Evolutionary conservation across 345 rosid species (phyloP), one percentile per base, ranked within the genome.

Genomic region (Raphanus raphanistrum): DNA sequence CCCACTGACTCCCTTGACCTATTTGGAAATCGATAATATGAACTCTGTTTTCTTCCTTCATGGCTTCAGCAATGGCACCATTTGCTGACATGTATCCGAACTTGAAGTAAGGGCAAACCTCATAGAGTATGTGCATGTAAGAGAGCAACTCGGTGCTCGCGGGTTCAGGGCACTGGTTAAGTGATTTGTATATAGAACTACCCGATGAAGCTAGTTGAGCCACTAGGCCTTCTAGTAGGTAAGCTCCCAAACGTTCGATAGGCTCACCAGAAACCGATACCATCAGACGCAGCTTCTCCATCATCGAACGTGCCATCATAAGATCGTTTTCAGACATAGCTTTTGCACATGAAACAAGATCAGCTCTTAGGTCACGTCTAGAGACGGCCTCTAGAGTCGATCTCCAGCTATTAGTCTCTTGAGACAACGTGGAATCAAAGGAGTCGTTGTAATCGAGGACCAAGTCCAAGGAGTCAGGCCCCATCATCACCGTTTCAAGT

Each of bases 201-300:
- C 89, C 87, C 2, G 89, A 90, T 26, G 96, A 91, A 74, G 90
- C 66, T 66, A 88, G 72, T 13, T 90, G 92, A 5, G 98, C 98
- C 57, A 94, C 96, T 4, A 94, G 88, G 57, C 98, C 98, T 86
- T 94, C 97, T 71, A 94, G 79, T 89, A 94, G 82, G 63, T 94
- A 94, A 12, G 98, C 98, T 74, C 96, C 98, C 74, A 94, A 82
- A 83, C 98, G 83, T 84, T 94, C 92, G 38, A 91, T 88, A 13
- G 98, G 98, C 80, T 91, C 98, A 38, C 98, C 98, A 43, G 90
- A 89, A 82, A 94, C 96, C 0, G 98, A 94, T 8, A 91, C 98
- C 92, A 91, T 86, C 61, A 64, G 84, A 0, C 97, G 90, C 31
- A 86, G 38, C 82, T 85, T 84, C 81, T 84, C 89, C 91, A 94